phyloP scores from a whole-genome alignment of 2,329 filamentous ascomycete genomes.

The Aspergillus amoenus region DNA sequence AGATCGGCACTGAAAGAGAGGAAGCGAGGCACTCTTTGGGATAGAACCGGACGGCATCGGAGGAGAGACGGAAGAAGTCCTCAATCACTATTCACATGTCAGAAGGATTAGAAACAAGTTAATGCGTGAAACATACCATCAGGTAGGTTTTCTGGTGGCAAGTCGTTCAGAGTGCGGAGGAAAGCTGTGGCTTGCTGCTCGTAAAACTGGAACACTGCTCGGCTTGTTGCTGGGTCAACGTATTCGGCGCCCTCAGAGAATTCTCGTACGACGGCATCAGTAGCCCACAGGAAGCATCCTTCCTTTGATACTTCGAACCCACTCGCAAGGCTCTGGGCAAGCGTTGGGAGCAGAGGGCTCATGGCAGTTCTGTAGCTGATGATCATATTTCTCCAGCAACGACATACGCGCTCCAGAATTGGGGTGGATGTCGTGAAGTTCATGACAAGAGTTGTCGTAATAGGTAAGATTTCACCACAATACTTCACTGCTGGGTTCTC shows the following conservation, averaged over 20 bases:
- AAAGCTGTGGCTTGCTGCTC: conserved; percentile 90
- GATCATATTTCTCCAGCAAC: conserved; percentile 96
- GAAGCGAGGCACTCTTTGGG: conserved; percentile 80
- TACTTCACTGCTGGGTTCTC: conserved; percentile 93
- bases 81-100: conserved; percentile 66
- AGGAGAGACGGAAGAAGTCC: conserved; percentile 91
- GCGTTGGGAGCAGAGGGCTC: conserved; percentile 75
- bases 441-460: conserved; percentile 81
- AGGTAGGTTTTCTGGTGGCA: conserved; percentile 74
- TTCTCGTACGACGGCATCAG: conserved; percentile 88
- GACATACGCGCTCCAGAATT: conserved; percentile 88
- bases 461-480: conserved; percentile 89
- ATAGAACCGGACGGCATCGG: conserved; percentile 91
- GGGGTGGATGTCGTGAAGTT: conserved; percentile 83
- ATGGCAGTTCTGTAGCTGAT: conserved; percentile 92
- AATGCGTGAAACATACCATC: conserved; percentile 49
- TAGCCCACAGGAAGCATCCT: conserved; percentile 98
- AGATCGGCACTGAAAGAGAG: conserved; percentile 74
- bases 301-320: conserved; percentile 85
- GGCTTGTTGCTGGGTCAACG: conserved; percentile 76
- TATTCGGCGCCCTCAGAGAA: conserved; percentile 89
- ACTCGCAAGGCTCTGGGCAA: conserved; percentile 83
- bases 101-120: background rate
- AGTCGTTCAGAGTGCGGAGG: conserved; percentile 81
- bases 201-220: conserved; percentile 91